Percentiles rank a stretch among this genome's conserved stretches.
Evolutionary conservation across 1,139 yeast genomes (phyloP).

Genomic region (Yamadazyma buinensis): DNA sequence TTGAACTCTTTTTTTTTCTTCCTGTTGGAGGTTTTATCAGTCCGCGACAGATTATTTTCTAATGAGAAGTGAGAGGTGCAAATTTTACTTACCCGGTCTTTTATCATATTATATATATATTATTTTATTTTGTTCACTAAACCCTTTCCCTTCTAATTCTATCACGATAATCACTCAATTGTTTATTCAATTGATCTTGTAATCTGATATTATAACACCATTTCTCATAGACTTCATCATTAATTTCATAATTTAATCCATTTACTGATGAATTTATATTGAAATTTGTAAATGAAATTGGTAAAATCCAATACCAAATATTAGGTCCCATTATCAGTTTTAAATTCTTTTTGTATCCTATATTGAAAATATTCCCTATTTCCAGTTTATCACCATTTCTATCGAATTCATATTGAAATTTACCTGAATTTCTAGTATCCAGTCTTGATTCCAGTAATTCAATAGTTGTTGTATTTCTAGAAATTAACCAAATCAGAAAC

Average conservation of each 20-base stretch:
- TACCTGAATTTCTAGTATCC: constrained; percentile 27
- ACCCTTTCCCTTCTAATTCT: constrained; percentile 19
- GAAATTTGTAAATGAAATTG: constrained; percentile 36
- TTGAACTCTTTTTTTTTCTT: too few species aligned
- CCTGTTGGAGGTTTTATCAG: too few species aligned
- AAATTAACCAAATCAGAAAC: constrained; percentile 58
- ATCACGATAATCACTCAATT: constrained; percentile 31
- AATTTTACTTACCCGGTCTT: too few species aligned
- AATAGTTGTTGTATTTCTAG: constrained; percentile 71
- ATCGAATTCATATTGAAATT: constrained; percentile 36
- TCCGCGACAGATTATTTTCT: too few species aligned
- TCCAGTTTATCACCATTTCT: constrained; percentile 25
- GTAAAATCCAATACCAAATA: constrained; percentile 69
- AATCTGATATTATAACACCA: constrained; percentile 40
- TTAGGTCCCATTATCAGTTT: constrained; percentile 65
- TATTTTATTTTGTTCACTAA: too few species aligned
- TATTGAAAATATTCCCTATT: constrained; percentile 67
- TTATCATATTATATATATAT: too few species aligned
- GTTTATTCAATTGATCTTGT: constrained; percentile 47
- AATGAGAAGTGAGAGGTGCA: too few species aligned
- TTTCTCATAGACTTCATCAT: constrained; percentile 38
- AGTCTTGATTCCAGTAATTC: constrained; percentile 62
- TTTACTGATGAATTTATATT: constrained; percentile 28
- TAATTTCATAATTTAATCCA: constrained; percentile 51
- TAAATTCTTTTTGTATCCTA: constrained; percentile 67